Evolutionary conservation across 306 rosid genomes (phyloP).

Genomic region (Citrullus mucosospermus): DNA sequence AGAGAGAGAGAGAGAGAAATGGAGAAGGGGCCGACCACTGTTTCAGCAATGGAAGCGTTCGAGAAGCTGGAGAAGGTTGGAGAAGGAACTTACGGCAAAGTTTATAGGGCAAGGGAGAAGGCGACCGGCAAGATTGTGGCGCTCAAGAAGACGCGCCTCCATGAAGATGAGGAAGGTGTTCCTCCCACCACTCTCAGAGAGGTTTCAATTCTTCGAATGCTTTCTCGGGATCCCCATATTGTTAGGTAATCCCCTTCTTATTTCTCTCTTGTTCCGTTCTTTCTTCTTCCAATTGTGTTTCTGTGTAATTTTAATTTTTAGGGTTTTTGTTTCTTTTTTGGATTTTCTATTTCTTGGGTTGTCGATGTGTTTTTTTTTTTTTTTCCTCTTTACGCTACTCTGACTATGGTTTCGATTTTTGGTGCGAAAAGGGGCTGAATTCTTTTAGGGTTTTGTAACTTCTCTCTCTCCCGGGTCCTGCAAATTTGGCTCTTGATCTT

Average conservation of each 20-base stretch:
- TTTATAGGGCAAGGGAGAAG: constrained; percentile 70
- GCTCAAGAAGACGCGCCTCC: constrained; percentile 92
- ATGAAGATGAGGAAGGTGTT: constrained; percentile 92
- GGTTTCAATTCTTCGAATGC: constrained; percentile 91
- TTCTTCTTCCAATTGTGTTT: not conserved
- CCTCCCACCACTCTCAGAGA: constrained; percentile 97
- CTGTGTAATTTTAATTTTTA: not conserved
- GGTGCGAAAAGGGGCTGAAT: not conserved
- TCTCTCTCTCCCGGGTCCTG: not conserved
- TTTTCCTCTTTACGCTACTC: not conserved
- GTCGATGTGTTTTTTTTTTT: not conserved
- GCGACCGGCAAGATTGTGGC: constrained; percentile 85
- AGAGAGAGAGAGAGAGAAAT: constrained; percentile 7
- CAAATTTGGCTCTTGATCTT: not conserved
- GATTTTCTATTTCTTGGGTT: not conserved
- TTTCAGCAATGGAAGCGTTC: constrained; percentile 72
- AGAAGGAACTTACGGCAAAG: constrained; percentile 91
- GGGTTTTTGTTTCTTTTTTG: not conserved
- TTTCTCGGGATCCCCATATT: constrained; percentile 79
- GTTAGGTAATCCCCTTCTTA: constrained; percentile 28
- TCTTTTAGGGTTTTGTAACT: not conserved
- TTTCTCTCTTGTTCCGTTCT: not conserved
- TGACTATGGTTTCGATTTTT: not conserved
- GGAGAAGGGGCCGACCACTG: constrained; percentile 17
- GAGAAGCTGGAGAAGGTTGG: constrained; percentile 93